Evolutionary conservation across 2,329 filamentous ascomycete species (phyloP), one percentile per base, ranked within the genome.

Genomic region (Penicillium griseofulvum): DNA sequence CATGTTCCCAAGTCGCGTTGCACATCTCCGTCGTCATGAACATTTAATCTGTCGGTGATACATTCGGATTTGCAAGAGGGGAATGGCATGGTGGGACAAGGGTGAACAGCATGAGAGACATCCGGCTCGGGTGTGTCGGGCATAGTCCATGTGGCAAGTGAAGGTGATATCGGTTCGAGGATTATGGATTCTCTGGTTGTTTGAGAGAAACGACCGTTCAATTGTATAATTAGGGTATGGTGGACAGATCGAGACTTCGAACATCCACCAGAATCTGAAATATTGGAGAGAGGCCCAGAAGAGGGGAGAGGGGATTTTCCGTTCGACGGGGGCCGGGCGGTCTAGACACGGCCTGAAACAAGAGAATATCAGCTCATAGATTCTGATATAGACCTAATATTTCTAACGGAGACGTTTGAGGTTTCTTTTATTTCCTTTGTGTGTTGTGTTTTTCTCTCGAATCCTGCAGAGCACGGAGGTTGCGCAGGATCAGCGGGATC

Each of bases 61-160:
- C 65, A 68, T 54, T 71, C 62, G 33, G 69, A 70, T 49, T 65
- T 67, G 60, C 67, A 70, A 28, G 66, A 68, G 17, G 68, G 65
- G 41, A 71, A 68, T 22, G 67, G 58, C 56, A 67, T 65, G 49
- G 58, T 57, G 44, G 62, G 58, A 50, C 64, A 58, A 28, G 67
- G 58, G 22, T 61, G 60, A 22, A 67, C 62, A 38, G 65, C 49
- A 42, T 65, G 67, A 44, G 67, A 62, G 64, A 64, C 67, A 63
- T 71, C 68, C 39, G 68, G 59, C 51, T 71, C 67, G 59, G 68
- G 58, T 45, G 65, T 66, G 54, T 71, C 66, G 55, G 70, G 59
- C 70, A 72, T 72, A 60, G 56, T 65, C 67, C 68, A 66, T 63
- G 59, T 66, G 66, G 67, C 26, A 54, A 54, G 29, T 26, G 39